Base-by-base conservation (phyloP, 164 flowering plant species). In the Vitis cinerea region DNA sequence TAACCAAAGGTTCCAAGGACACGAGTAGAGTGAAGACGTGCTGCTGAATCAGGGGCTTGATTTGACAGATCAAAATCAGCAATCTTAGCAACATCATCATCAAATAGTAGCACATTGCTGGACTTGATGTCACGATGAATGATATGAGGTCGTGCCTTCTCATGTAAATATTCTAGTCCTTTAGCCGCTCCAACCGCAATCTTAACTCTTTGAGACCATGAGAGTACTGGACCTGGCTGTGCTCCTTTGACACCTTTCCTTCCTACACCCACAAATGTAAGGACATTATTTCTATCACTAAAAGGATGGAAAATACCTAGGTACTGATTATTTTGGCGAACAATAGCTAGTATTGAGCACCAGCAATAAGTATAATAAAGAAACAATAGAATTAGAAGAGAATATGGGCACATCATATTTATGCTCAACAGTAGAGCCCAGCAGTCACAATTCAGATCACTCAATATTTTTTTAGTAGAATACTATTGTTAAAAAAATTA, bases 1-100 rank as follows among this genome's bases (percentile, higher is more conserved):
- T 90, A 92, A 75, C 97, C 96, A 79, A 90, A 90, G 50, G 92
- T 87, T 65, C 96, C 96, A 68, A 92, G 91, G 67, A 92, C 97
- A 79, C 96, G 97, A 50, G 97, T 92, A 27, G 97, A 92, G 74
- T 92, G 96, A 65, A 92, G 91, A n/a, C 96, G 91, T 56, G 97
- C 96, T 55, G 96, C 91, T 77, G 61, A 78, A 73, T 90, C 96
- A 74, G 97, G 96, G 56, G 94, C 86, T 83, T 92, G 91, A 83
- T 92, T 92, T 59, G 94, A 90, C 79, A 92, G 71, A 74, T 92
- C 91, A 79, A 92, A 89, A 76, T 92, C 96, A 63, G 90, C 94
- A 77, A 92, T 84, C 75, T 92, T 92, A 50, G 98, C 88, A 37
- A 86, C 81, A 73, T 90, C 80, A 72, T 90, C 93, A 71, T 92